phyloP scores from a whole-genome alignment of 768 basidiomycete species.

The Candolleomyces efflorescens region DNA sequence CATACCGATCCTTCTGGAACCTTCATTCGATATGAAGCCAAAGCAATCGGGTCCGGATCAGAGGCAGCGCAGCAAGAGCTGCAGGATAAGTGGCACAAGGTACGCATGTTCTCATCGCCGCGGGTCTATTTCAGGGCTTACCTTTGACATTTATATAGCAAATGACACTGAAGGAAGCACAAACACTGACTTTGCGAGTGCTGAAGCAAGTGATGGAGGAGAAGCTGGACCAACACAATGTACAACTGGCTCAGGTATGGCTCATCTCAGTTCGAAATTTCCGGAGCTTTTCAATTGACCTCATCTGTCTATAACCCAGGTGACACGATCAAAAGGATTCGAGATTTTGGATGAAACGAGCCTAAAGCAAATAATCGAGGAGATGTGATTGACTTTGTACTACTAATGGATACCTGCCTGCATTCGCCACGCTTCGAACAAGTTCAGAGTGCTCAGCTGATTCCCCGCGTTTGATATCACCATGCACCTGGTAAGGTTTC shows the following conservation, averaged over 20 bases:
- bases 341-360: conserved; percentile 79
- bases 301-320: conserved; percentile 36
- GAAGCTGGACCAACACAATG: conserved; percentile 97
- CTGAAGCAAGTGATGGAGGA: conserved; percentile 99
- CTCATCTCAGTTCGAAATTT: conserved; percentile 3
- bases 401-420: conserved; percentile 4
- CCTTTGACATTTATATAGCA: conserved; percentile 46
- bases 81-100: conserved; percentile 96
- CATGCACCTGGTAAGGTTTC: neutral
- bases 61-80: conserved; percentile 97
- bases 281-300: conserved; percentile 3
- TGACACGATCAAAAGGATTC: conserved; percentile 82
- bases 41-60: conserved; percentile 97
- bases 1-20: conserved; percentile 99
- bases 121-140: neutral
- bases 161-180: conserved; percentile 89
- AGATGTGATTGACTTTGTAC: conserved; percentile 48
- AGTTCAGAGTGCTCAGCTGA: conserved; percentile 6
- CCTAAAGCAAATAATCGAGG: conserved; percentile 82
- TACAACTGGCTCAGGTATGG: conserved; percentile 87
- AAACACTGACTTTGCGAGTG: conserved; percentile 79
- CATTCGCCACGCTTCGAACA: neutral
- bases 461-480: neutral
- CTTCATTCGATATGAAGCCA: conserved; percentile 94
- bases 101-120: conserved; percentile 25